Conservation (phyloP, 2,329 filamentous ascomycete species). For the Botrytis paeoniae region DNA sequence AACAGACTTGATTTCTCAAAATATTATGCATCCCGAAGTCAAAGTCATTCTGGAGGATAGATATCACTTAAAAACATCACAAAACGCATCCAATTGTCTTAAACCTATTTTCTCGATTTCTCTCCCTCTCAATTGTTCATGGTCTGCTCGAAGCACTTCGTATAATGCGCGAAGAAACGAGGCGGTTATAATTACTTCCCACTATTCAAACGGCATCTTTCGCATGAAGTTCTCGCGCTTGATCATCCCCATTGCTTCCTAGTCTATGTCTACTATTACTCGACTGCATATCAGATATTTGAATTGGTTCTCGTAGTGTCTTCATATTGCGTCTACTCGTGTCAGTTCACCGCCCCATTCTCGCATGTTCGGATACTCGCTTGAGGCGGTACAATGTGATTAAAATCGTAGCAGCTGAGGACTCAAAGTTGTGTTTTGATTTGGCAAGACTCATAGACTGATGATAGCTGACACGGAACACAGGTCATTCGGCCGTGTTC, state of each 20-base stretch:
- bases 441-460: background rate
- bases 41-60: background rate
- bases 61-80: background rate
- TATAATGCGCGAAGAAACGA: background rate
- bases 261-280: background rate
- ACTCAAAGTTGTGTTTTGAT: background rate
- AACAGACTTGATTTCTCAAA: background rate
- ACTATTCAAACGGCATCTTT: background rate
- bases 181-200: background rate
- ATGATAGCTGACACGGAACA: conserved; percentile 1
- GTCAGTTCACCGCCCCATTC: background rate
- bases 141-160: background rate
- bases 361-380: background rate
- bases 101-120: background rate
- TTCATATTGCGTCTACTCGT: background rate
- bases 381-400: conserved; percentile 5
- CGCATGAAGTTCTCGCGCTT: background rate
- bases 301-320: background rate
- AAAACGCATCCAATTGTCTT: background rate
- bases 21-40: background rate
- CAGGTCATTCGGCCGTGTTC: conserved; percentile 9
- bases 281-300: background rate
- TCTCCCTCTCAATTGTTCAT: background rate
- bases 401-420: background rate
- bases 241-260: background rate